Conservation (phyloP, 1,139 yeast species). For the Blastobotrys buckinghamii region DNA sequence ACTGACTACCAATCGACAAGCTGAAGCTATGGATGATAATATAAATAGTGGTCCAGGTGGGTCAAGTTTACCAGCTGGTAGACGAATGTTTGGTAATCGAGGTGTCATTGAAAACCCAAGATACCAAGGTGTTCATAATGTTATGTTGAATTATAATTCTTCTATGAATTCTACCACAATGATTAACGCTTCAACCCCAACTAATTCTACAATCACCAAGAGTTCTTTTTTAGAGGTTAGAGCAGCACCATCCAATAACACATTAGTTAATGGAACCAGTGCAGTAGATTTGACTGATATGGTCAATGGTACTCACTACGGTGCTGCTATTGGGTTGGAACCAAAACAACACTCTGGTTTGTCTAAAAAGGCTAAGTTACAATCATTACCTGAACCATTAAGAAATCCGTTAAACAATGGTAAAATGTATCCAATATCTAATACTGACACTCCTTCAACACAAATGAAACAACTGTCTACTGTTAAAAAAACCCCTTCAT, state of each 20-base stretch:
- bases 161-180: background rate
- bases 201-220: background rate
- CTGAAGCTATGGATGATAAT: background rate
- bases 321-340: background rate
- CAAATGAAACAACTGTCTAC: too few relatives aligned
- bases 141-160: background rate
- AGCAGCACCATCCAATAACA: background rate
- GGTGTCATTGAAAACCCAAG: background rate
- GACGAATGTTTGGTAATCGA: conserved; percentile 1
- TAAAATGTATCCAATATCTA: background rate
- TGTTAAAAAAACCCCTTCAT: too few relatives aligned
- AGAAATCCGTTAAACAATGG: conserved; percentile 1
- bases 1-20: background rate
- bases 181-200: background rate
- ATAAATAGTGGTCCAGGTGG: background rate
- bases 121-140: background rate
- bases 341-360: too few relatives aligned
- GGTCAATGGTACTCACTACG: background rate
- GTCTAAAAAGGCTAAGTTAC: background rate
- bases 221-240: background rate
- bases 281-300: background rate
- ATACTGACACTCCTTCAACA: too few relatives aligned
- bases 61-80: background rate
- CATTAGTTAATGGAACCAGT: background rate
- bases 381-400: background rate